Base-by-base conservation (phyloP, 2,329 filamentous ascomycete genomes). In the Hortaea werneckii region DNA sequence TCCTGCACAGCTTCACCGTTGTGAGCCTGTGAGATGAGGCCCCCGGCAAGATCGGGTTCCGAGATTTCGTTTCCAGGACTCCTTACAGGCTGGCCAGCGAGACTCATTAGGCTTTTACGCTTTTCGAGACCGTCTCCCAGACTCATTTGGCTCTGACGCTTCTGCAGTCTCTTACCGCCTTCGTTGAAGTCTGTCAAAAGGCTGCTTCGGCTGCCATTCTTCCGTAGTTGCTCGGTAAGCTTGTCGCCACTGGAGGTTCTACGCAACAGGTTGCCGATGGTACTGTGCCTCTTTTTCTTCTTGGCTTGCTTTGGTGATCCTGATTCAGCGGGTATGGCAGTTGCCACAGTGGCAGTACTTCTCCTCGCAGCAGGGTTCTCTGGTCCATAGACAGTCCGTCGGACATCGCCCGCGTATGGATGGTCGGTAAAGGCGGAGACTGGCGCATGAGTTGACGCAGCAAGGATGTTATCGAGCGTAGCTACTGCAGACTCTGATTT, bases 381-480 rank as follows among this genome's bases (percentile, higher is more conserved):
- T 48, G 61, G 50, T 9, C 83, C 83, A 59, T 92, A 94, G 0
- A 89, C 77, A 56, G 90, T 85, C 4, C 77, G 64, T 26, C 87
- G 85, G 8, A 88, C 72, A 51, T 80, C 79, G 4, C 88, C 88
- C 28, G 82, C 85, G 59, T 85, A 88, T 0, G 83, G 79, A 63
- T 95, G 88, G 58, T 95, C 87, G 0, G 85, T 94, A 58, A 96
- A 96, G 27, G 89, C 90, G 54, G 76, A 87, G 29, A 95, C 88
- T 1, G 92, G 92, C 0, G 92, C 90, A 49, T 76, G 78, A 2
- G 87, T 85, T 2, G 90, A 92, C 6, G 90, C 92, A 60, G 95
- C 85, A 6, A 98, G 75, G 44, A 98, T 94, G 61, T 81, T 89
- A 54, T 98, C 89, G 6, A 98, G 76, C 0, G 90, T 95, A 37